Percentiles rank a stretch among this genome's conserved stretches.
Evolutionary conservation across 331 rosid species (phyloP).

Genomic region (Erythrophleum ivorense): DNA sequence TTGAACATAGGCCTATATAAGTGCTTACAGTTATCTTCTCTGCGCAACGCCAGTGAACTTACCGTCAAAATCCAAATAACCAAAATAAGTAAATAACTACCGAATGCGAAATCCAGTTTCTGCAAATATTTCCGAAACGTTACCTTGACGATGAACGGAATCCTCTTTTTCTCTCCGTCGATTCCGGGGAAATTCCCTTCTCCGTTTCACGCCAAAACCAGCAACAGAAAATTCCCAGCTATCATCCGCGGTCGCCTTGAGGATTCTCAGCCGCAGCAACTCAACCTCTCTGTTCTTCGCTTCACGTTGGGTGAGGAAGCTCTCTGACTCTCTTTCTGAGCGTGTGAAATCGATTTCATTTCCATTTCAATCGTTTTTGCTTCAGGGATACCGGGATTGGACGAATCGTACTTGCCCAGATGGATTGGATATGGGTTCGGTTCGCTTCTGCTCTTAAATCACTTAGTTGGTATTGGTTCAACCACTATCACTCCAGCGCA

Average conservation of each 20-base stretch:
- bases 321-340: slow-evolving; percentile 2
- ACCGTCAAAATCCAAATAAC: too few species aligned
- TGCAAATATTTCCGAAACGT: neutral
- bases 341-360: slow-evolving; percentile 10
- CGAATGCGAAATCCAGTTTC: neutral
- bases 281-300: slow-evolving; percentile 90
- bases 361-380: slow-evolving; percentile 10
- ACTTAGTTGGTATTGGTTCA: slow-evolving; percentile 67
- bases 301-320: slow-evolving; percentile 80
- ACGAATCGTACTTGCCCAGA: slow-evolving; percentile 94
- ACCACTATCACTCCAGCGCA: slow-evolving; percentile 60
- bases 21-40: too few species aligned
- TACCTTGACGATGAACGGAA: slow-evolving; percentile 45
- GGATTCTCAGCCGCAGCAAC: slow-evolving; percentile 63
- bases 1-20: too few species aligned
- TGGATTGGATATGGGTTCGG: slow-evolving; percentile 97
- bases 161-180: slow-evolving; percentile 42
- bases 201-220: slow-evolving; percentile 46
- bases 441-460: slow-evolving; percentile 79
- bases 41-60: too few species aligned
- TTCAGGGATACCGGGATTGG: slow-evolving; percentile 91
- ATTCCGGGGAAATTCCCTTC: slow-evolving; percentile 38
- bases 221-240: slow-evolving; percentile 32
- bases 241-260: slow-evolving; percentile 57
- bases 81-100: neutral